Evolutionary conservation across 2,329 filamentous ascomycete species (phyloP), one percentile per base, ranked within the genome.

Genomic region (Bisporella sp.): DNA sequence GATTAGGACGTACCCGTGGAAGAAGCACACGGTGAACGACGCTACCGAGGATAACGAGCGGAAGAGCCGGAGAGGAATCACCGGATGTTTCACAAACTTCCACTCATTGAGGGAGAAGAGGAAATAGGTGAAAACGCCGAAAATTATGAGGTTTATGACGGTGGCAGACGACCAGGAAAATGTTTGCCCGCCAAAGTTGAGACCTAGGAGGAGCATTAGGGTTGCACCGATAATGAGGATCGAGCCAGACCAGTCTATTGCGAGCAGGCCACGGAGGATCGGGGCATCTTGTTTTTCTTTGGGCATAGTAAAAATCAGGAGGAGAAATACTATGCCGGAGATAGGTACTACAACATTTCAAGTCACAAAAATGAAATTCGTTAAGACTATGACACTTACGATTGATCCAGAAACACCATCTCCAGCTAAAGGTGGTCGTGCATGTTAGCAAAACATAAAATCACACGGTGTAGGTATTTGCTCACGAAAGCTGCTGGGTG

Each of bases 41-140:
- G 85, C 81, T 31, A 87, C 64, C 64, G 87, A 90, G 41, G 81
- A 84, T 32, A 73, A 69, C 46, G 79, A 74, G 41, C 73, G 74
- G 72, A 95, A 95, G 9, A 95, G 73, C 0, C 78, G 74, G 7
- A 86, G 68, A 0, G 89, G 89, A 64, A 92, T 87, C 52, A 95
- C 73, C 1, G 89, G 89, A 57, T 85, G 89, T 51, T 75, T 79
- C 48, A 89, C 85, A 31, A 87, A 59, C 58, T 80, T 82, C 69
- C 77, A 79, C 68, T 95, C 88, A 59, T 84, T 80, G 21, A 87
- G 44, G 57, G 82, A 70, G 66, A 93, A 93, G 32, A 57, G 31
- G 2, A 29, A 31, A 3, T 87, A 74, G 8, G 76, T 70, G 35
- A 85, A 52, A 33, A 78, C 62, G 79, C 31, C 84, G 79, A 12